Evolutionary conservation across 1,139 yeast genomes (phyloP).

Genomic region (Debaryomyces psychrophilus): DNA sequence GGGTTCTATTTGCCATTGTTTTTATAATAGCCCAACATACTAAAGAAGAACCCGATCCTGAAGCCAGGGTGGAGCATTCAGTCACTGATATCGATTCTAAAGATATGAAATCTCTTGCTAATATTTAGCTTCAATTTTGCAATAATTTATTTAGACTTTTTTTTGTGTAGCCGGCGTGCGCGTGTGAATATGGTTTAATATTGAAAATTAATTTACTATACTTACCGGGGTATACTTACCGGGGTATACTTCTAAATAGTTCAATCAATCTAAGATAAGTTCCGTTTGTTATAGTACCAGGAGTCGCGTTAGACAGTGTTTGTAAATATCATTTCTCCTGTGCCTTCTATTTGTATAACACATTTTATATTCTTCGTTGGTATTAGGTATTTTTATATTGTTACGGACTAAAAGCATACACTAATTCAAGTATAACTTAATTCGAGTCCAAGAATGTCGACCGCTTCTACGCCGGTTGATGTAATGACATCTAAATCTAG

Average conservation of each 20-base stretch:
- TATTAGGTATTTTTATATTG: neutral
- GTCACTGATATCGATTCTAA: neutral
- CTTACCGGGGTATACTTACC: neutral
- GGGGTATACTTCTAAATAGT: neutral
- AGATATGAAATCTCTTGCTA: neutral
- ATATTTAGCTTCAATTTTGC: neutral
- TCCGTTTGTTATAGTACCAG: neutral
- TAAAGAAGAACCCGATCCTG: slow-evolving; percentile 12
- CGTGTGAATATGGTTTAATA: neutral
- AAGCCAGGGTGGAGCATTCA: slow-evolving; percentile 13
- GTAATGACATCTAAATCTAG: slow-evolving; percentile 16
- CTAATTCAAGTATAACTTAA: neutral
- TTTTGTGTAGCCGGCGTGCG: neutral
- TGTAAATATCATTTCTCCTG: neutral
- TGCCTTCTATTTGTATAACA: neutral
- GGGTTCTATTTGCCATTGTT: slow-evolving; percentile 32
- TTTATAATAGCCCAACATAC: slow-evolving; percentile 32
- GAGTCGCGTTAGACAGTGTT: neutral
- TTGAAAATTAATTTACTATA: slow-evolving; percentile 3
- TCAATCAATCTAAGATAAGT: neutral
- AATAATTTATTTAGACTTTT: neutral
- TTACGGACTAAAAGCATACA: neutral
- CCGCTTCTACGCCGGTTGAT: slow-evolving; percentile 3
- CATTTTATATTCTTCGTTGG: neutral
- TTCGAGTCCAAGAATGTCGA: slow-evolving; percentile 1